Percentiles rank a stretch among this genome's conserved stretches.
phyloP scores from a whole-genome alignment of 441 rosid species.

The Macaranga tanarius region DNA sequence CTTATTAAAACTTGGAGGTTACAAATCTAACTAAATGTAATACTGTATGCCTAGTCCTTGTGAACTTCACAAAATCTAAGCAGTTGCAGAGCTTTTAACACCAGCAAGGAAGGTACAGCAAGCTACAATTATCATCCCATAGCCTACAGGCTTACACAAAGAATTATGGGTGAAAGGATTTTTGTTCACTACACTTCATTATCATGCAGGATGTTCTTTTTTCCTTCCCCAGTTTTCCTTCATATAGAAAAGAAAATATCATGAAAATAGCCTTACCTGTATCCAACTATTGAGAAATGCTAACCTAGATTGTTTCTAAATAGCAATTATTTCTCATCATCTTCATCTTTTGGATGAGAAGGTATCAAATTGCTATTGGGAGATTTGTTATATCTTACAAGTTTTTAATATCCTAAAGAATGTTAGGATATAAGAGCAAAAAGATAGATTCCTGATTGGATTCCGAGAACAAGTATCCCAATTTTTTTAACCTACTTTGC shows the following conservation, averaged over 20 bases:
- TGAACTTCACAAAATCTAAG: neutral
- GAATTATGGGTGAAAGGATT: neutral
- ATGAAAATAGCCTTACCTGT: neutral
- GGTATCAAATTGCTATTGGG: neutral
- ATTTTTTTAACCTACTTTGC: neutral
- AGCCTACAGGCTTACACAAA: neutral
- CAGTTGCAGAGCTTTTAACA: neutral
- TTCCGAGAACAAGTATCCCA: neutral
- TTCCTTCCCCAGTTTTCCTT: neutral
- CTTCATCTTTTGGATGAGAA: neutral
- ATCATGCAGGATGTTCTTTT: neutral
- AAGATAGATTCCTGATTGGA: neutral
- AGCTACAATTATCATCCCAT: neutral
- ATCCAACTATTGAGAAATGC: neutral
- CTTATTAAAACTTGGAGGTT: neutral
- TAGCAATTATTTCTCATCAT: neutral
- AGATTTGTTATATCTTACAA: neutral
- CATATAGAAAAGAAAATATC: neutral
- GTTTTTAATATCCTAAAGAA: neutral
- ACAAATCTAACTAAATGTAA: neutral
- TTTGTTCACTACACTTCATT: neutral
- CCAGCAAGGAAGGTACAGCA: neutral
- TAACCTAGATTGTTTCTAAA: neutral
- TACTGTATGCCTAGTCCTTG: neutral
- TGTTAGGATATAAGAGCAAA: neutral